Percentiles rank a stretch among this genome's conserved stretches.
phyloP scores from a whole-genome alignment of 805 yeast genomes.

The Starmerella scarabaei region DNA sequence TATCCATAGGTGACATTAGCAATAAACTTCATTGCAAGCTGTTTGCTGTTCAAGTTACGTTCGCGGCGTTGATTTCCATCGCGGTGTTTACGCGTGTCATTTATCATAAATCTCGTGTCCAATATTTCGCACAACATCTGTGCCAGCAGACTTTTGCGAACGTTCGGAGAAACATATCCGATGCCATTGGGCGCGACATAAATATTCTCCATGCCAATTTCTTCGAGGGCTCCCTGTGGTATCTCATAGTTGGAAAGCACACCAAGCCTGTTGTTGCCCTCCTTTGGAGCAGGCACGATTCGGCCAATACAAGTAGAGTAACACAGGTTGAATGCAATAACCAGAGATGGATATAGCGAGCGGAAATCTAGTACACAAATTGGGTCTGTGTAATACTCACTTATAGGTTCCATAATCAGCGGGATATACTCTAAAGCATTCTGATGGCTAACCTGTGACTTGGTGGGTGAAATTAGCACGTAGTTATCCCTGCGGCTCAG shows the following conservation, averaged over 20 bases:
- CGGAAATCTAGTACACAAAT: conserved; percentile 85
- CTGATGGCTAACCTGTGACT: conserved; percentile 68
- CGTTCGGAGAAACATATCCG: conserved; percentile 51
- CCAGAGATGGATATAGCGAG: conserved; percentile 81
- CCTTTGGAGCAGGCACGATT: conserved; percentile 23
- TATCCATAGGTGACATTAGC: conserved; percentile 97
- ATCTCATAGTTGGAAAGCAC: conserved; percentile 29
- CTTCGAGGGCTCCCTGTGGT: conserved; percentile 35
- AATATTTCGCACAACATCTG: conserved; percentile 75
- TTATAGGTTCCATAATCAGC: conserved; percentile 80
- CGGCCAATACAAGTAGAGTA: conserved; percentile 34
- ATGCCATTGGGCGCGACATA: conserved; percentile 78
- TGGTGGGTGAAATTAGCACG: conserved; percentile 64
- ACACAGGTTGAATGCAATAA: conserved; percentile 79
- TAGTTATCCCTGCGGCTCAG: conserved; percentile 65
- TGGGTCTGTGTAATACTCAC: conserved; percentile 78
- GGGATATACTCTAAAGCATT: conserved; percentile 81
- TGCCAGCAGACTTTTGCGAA: conserved; percentile 62
- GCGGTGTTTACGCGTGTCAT: conserved; percentile 38
- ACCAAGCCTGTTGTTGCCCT: conserved; percentile 25
- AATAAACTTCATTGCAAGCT: conserved; percentile 72
- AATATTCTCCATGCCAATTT: conserved; percentile 33
- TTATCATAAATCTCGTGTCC: conserved; percentile 66
- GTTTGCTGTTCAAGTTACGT: conserved; percentile 58
- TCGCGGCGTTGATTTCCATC: conserved; percentile 24